Base-by-base conservation (phyloP, 805 yeast genomes). In the Blastobotrys chiropterorum region DNA sequence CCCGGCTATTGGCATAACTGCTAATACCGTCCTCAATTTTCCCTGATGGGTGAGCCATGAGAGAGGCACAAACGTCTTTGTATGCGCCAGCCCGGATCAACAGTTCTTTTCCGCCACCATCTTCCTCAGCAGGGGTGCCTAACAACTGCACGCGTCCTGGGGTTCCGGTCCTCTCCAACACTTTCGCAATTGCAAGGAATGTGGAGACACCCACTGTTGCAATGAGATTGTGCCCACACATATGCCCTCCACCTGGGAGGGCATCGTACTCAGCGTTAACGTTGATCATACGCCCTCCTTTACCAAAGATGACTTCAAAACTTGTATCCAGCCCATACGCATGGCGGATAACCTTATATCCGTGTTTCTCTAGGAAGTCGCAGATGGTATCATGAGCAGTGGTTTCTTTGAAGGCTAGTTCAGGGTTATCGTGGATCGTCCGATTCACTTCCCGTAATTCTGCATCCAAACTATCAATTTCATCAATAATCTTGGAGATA, bases 111-210 rank as follows among this genome's bases (percentile, higher is more conserved):
- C 68, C 68, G 38, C 66, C 65, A 22, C 65, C 65, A 34, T 59
- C 58, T 51, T 64, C 68, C 52, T 64, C 68, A 0, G 66, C 67
- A 13, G 67, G 68, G 3, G 67, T 63, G 13, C 68, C 68, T 40
- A 59, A 59, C 21, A 64, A 51, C 48, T 57, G 59, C n/a, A 64
- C 61, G 2, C 63, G 54, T n/a, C 68, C 68, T 14, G 65, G 56
- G 21, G 63, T 54, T 8, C 55, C 52, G 44, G 52, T 59, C 26
- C 58, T 53, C 42, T 45, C 48, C 63, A 64, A 57, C 17, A 61
- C 58, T 17, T 53, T 22, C n/a, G 61, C 59, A 2, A 58, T 49
- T 17, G 57, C 46, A 13, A 61, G 26, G 8, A 62, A 61, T 7
- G 60, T 61, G 3, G 56, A 52, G 7, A 62, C 60, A 19, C 63